Conservation (phyloP, 257 asterid genomes). For the Nicotiana tomentosiformis region DNA sequence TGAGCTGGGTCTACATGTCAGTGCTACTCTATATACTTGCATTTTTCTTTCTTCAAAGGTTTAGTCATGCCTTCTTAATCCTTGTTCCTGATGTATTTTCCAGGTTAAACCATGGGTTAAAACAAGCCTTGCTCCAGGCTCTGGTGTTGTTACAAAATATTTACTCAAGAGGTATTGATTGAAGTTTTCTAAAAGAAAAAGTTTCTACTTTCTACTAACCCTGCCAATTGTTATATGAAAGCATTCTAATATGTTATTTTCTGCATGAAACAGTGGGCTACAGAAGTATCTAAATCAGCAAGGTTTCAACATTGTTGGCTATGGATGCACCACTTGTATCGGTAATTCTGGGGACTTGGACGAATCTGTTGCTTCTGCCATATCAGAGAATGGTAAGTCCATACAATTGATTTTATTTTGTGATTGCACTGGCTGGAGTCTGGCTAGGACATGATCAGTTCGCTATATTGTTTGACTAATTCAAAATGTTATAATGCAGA, state of each 20-base stretch:
- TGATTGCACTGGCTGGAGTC: background rate
- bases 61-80: conserved; percentile 14
- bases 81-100: conserved; percentile 7
- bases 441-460: background rate
- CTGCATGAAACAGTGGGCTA: conserved; percentile 57
- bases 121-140: conserved; percentile 97
- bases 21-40: background rate
- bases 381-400: conserved; percentile 71
- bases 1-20: conserved; percentile 82
- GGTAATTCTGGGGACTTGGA: conserved; percentile 93
- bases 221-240: background rate
- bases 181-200: background rate
- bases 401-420: background rate
- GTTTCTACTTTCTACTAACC: background rate
- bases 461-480: conserved; percentile 2
- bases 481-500: conserved; percentile 37
- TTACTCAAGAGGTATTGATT: conserved; percentile 61
- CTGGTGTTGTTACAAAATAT: conserved; percentile 89
- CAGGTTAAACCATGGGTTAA: conserved; percentile 99
- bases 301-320: conserved; percentile 90
- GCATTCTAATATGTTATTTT: background rate
- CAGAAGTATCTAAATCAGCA: conserved; percentile 75
- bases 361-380: conserved; percentile 77
- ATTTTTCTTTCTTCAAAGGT: conserved; percentile 1
- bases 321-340: conserved; percentile 95